Evolutionary conservation across 2,329 filamentous ascomycete genomes (phyloP), one percentile per base, ranked within the genome.

Genomic region (Dothiorella sarmentorum): DNA sequence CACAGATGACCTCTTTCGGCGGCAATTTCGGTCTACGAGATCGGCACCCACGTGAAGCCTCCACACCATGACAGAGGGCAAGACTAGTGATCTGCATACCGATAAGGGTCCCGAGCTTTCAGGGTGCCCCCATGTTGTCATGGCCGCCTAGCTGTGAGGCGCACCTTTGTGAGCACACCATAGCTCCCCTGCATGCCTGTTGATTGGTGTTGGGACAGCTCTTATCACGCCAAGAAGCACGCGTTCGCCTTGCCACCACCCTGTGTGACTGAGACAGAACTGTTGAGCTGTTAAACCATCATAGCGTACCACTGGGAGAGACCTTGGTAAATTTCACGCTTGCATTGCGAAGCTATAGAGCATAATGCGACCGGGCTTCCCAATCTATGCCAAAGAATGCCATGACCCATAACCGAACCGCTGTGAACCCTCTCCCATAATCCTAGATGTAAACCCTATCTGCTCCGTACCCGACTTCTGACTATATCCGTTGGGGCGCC

Each of bases 301-400:
- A n/a, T 7, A 10, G 18, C 6, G 13, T 10, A 5, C 17, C 29
- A 18, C 15, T n/a, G 3, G 22, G 20, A n/a, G 17, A 29, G 26
- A 20, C 4, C n/a, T 38, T 29, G 17, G 17, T 11, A n/a, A 52
- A 37, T 51, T 53, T 29, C n/a, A 40, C 29, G 22, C 33, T 53
- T 53, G 35, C 49, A 53, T 53, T 53, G 49, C 24, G 49, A 53
- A 20, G 33, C 45, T 40, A 20, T 27, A 40, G 22, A 38, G 35
- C 49, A 53, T 29, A n/a, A 29, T 40, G 35, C 35, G 35, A 40
- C 49, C 49, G 35, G 49, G 11, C 31, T 47, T 35, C 42, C 55
- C 55, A 47, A 47, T 57, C 55, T 47, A 57, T 57, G 55, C 42
- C 55, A 31, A 27, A 40, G 29, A 57, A 57, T 57, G 55, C 55